phyloP scores from a whole-genome alignment of 2,329 filamentous ascomycete genomes.

The Ascochyta rabiei region DNA sequence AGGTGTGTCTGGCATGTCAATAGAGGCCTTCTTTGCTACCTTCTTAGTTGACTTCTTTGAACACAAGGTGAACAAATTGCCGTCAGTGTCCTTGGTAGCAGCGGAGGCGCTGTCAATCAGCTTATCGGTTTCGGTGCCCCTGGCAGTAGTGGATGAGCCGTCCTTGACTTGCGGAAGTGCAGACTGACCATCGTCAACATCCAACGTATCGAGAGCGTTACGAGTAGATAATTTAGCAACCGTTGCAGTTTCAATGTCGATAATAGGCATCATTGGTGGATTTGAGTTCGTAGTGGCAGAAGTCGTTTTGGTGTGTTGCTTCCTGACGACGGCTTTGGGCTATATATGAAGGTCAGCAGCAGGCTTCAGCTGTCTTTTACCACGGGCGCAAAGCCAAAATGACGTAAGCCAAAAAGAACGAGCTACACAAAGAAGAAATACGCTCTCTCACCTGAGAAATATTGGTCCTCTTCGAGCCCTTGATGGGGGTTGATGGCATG shows the following conservation, averaged over 20 bases:
- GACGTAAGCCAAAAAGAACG: neutral
- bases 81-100: neutral
- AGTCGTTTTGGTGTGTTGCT: neutral
- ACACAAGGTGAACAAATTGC: neutral
- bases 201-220: neutral
- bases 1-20: neutral
- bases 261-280: neutral
- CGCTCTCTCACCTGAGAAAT: constrained; percentile 20
- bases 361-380: neutral
- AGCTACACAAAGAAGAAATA: neutral
- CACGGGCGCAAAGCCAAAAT: neutral
- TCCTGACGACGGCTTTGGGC: constrained; percentile 7
- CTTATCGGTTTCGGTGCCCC: neutral
- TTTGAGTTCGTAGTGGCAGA: neutral
- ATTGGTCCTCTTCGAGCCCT: neutral
- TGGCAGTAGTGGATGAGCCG: neutral
- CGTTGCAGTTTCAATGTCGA: neutral
- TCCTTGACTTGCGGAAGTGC: neutral
- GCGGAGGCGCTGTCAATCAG: neutral
- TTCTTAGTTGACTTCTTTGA: neutral
- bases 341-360: constrained; percentile 6
- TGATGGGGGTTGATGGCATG: constrained; percentile 10
- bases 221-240: neutral
- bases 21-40: neutral
- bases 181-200: neutral